phyloP scores from a whole-genome alignment of 495 filamentous ascomycete species.

The Trypethelium eluteriae region DNA sequence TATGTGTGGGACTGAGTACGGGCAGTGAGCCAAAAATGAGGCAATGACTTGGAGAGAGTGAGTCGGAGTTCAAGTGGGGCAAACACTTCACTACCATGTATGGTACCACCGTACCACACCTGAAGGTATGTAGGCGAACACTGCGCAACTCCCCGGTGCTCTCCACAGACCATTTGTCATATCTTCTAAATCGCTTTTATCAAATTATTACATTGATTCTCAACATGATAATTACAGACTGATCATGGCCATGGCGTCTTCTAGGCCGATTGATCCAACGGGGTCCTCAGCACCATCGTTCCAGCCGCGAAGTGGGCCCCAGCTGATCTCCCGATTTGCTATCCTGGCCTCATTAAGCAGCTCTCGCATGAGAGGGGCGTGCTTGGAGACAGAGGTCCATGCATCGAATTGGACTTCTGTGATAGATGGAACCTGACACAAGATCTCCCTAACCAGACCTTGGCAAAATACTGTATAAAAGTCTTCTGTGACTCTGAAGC shows the following conservation, averaged over 20 bases:
- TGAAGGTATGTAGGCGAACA: too few relatives aligned
- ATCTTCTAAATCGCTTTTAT: too few relatives aligned
- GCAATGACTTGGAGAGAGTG: background rate
- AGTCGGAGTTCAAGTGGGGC: background rate
- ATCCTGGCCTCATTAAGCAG: conserved; percentile 49
- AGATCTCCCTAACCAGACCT: conserved; percentile 49
- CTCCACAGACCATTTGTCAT: too few relatives aligned
- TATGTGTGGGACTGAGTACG: background rate
- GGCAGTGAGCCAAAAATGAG: background rate
- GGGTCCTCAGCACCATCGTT: conserved; percentile 25
- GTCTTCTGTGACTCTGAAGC: conserved; percentile 56
- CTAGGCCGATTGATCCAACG: conserved; percentile 21
- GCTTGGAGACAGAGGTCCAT: conserved; percentile 60
- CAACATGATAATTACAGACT: conserved; percentile 2
- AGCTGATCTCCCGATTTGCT: conserved; percentile 50
- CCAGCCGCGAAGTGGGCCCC: conserved; percentile 69
- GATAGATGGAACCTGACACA: conserved; percentile 54
- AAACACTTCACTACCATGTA: background rate
- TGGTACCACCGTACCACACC: background rate
- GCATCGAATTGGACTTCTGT: conserved; percentile 66
- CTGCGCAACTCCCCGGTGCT: too few relatives aligned
- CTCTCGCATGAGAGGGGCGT: conserved; percentile 61
- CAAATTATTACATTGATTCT: background rate
- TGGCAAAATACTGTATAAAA: conserved; percentile 70
- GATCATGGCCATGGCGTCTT: conserved; percentile 22